These are phyloP conservation scores for Cnidoscolus chayamansa DNA, from an alignment of 441 rosid genomes.

Conservation along the genomic window DNA sequence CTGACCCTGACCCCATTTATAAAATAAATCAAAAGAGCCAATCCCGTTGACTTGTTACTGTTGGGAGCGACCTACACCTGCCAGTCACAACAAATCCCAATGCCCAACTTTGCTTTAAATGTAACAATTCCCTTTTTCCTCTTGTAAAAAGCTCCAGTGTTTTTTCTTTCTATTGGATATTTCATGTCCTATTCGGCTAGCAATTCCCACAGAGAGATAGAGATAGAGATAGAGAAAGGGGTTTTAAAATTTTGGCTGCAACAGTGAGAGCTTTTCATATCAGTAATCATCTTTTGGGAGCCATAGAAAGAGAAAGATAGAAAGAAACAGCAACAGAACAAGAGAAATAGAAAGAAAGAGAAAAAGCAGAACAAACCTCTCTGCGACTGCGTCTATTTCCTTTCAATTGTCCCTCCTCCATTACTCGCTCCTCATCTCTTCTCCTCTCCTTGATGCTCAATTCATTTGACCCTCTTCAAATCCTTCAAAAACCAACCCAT, in stretches of 20 bases:
- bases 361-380: neutral
- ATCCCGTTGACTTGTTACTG: conserved; percentile 43
- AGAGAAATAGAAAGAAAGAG: neutral
- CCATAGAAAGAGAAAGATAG: conserved; percentile 14
- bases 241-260: conserved; percentile 17
- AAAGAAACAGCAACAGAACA: neutral
- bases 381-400: neutral
- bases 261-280: conserved; percentile 19
- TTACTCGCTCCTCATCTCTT: neutral
- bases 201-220: neutral
- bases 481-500: neutral
- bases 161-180: neutral
- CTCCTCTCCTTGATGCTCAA: neutral
- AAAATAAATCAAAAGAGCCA: too few species aligned
- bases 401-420: neutral
- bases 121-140: neutral
- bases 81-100: conserved; percentile 33
- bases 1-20: too few species aligned
- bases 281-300: conserved; percentile 27
- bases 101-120: conserved; percentile 14
- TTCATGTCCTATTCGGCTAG: neutral
- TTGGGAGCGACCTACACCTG: conserved; percentile 33
- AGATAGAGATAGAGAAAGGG: neutral
- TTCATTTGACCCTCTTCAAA: conserved; percentile 1
- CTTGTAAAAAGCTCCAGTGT: neutral